A percentile compares a stretch with the other conserved stretches of the same genome.
Conservation (phyloP, 2,329 filamentous ascomycete species). For the Fusarium drepaniforme region DNA sequence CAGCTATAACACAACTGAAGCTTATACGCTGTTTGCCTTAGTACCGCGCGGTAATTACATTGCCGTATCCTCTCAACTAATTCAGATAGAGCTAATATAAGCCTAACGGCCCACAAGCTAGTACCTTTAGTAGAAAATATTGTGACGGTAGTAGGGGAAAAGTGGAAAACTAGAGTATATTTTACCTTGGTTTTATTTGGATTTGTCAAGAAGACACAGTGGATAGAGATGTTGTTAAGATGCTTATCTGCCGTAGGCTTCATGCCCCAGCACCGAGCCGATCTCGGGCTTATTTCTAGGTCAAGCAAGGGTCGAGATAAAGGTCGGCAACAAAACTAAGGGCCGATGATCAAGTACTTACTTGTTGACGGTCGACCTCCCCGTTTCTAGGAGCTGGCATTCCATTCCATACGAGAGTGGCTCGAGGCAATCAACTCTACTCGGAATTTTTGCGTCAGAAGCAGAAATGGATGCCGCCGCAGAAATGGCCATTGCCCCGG, state of each 20-base stretch:
- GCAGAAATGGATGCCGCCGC: background rate
- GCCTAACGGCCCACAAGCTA: background rate
- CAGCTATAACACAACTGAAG: no score
- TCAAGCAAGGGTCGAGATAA: background rate
- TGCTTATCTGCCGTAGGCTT: background rate
- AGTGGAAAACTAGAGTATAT: background rate
- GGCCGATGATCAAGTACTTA: background rate
- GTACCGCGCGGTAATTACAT: background rate
- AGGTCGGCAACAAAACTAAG: background rate
- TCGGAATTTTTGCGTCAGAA: background rate
- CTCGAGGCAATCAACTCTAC: background rate
- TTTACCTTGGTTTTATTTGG: no score
- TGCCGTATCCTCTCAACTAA: background rate
- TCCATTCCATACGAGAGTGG: background rate
- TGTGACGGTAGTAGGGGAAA: background rate
- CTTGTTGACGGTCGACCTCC: background rate
- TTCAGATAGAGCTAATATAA: background rate
- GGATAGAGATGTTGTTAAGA: background rate
- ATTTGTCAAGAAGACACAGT: background rate
- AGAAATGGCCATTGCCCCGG: background rate
- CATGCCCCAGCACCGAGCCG: background rate
- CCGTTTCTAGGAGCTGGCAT: background rate
- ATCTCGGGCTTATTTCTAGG: background rate
- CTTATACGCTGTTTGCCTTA: background rate
- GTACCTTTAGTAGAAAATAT: background rate